Conservation (phyloP, 2,329 filamentous ascomycete species). For the Ophiocordyceps sinensis region DNA sequence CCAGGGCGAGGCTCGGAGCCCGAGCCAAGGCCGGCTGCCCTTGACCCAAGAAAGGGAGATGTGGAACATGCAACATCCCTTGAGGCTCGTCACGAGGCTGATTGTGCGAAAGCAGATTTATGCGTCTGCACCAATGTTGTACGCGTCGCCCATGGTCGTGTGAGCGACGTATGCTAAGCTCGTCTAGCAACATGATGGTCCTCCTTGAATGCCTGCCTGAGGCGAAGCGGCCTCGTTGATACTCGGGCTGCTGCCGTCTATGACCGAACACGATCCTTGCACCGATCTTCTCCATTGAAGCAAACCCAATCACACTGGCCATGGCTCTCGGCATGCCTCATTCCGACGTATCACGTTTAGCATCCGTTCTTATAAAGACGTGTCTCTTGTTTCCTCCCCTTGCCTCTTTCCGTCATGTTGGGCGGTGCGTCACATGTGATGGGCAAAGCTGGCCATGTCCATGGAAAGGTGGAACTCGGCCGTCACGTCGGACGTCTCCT, state of each 20-base stretch:
- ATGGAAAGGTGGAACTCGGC: not conserved
- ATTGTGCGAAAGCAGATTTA: not conserved
- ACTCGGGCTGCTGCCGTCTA: too few species aligned
- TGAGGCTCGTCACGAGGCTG: not conserved
- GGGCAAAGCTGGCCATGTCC: not conserved
- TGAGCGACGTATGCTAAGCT: not conserved
- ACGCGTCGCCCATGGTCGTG: not conserved
- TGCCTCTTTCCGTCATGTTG: too few species aligned
- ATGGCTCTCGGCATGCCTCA: too few species aligned
- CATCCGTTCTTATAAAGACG: too few species aligned
- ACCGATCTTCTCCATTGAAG: too few species aligned
- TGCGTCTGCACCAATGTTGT: not conserved
- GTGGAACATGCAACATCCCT: not conserved
- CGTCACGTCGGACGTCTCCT: not conserved
- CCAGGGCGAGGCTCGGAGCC: not conserved
- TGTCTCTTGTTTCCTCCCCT: too few species aligned
- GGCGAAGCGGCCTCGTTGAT: not conserved
- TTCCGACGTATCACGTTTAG: too few species aligned
- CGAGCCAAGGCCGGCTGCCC: not conserved
- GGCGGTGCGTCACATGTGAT: not conserved
- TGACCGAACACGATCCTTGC: too few species aligned
- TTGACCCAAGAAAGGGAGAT: not conserved
- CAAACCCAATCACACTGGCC: too few species aligned
- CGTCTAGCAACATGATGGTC: not conserved
- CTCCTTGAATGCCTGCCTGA: not conserved